Evolutionary conservation across 495 filamentous ascomycete species (phyloP).

Genomic region (Podospora conica): DNA sequence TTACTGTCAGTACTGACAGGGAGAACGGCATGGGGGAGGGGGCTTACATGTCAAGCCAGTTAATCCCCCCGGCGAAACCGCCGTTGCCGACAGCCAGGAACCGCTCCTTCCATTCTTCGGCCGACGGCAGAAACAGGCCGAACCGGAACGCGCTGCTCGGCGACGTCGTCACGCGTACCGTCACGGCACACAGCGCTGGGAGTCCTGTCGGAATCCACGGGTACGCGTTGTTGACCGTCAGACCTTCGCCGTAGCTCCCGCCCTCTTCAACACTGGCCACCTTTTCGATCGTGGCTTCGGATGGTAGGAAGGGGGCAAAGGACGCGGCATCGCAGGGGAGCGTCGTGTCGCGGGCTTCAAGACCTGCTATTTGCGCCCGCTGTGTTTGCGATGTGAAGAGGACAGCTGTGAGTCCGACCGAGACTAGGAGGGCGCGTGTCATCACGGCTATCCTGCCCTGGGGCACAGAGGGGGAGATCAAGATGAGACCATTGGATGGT

Average conservation of each 20-base stretch:
- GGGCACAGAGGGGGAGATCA: neutral
- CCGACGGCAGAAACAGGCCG: neutral
- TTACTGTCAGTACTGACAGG: neutral
- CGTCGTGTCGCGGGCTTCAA: neutral
- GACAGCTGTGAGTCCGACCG: neutral
- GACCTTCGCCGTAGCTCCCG: neutral
- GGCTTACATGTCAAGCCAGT: neutral
- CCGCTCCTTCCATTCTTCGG: neutral
- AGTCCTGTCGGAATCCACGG: neutral
- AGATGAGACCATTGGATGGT: neutral
- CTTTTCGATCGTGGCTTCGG: neutral
- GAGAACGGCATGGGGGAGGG: neutral
- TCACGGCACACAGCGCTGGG: neutral
- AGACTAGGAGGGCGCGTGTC: neutral
- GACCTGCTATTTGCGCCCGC: neutral
- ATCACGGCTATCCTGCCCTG: neutral
- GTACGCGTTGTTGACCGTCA: neutral
- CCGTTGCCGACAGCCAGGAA: neutral
- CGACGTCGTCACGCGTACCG: neutral
- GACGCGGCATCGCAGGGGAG: neutral
- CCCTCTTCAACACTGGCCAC: neutral
- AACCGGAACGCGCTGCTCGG: neutral
- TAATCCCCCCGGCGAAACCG: neutral
- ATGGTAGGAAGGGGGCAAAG: neutral
- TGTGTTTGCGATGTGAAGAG: neutral